Conservation (phyloP, 2,329 filamentous ascomycete genomes). For the Trichocomaceae sp. region DNA sequence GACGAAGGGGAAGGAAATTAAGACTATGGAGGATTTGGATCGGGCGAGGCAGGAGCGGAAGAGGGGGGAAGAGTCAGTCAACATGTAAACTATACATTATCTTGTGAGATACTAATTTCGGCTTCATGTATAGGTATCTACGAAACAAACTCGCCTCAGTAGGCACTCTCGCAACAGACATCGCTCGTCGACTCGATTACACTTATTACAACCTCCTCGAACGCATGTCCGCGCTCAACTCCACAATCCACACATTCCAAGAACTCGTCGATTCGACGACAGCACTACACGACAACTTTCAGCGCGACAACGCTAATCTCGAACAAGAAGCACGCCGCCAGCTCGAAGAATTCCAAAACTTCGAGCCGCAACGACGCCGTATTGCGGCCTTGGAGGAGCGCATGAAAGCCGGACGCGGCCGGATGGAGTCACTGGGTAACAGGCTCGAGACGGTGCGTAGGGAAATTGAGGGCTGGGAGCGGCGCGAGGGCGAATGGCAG, state of each 20-base stretch:
- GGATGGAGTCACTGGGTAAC: constrained; percentile 30
- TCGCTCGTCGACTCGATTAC: constrained; percentile 42
- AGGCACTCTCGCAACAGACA: constrained; percentile 34
- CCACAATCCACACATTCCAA: constrained; percentile 37
- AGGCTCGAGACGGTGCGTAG: constrained; percentile 34
- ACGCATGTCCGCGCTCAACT: constrained; percentile 35
- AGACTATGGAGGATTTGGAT: constrained; percentile 31
- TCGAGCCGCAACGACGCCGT: constrained; percentile 32
- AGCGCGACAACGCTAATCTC: constrained; percentile 29
- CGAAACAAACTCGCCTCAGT: constrained; percentile 31
- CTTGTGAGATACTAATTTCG: neutral
- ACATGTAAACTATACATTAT: constrained; percentile 22
- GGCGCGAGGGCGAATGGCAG: constrained; percentile 38
- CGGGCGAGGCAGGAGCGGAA: constrained; percentile 59
- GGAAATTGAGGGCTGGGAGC: constrained; percentile 39
- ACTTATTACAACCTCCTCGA: constrained; percentile 45
- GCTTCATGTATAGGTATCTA: constrained; percentile 16
- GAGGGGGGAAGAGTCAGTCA: constrained; percentile 64
- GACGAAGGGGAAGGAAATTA: constrained; percentile 25
- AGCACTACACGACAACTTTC: constrained; percentile 33
- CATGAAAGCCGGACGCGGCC: constrained; percentile 31
- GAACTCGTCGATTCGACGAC: constrained; percentile 33
- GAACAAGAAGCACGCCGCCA: constrained; percentile 34
- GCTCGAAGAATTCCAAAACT: constrained; percentile 32
- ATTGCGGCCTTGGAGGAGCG: constrained; percentile 33